phyloP scores from a whole-genome alignment of 2,329 filamentous ascomycete species.

The Magnaporthiopsis poae region DNA sequence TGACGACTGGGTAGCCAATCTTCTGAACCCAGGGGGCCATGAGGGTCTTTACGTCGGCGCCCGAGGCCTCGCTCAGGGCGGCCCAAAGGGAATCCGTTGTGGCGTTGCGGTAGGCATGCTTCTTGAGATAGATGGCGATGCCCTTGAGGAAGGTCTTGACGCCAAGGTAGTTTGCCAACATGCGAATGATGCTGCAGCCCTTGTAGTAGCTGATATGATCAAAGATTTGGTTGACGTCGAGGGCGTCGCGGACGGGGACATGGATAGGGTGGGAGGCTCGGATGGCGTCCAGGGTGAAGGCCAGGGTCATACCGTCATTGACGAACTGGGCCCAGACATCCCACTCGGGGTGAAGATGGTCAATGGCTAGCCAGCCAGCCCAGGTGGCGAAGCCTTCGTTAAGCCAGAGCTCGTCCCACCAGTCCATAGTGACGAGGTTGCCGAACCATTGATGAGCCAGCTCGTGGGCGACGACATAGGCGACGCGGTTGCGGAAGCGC shows the following conservation, averaged over 20 bases:
- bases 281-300: slow-evolving; percentile 80
- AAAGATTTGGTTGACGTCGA: slow-evolving; percentile 97
- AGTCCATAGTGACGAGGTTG: slow-evolving; percentile 95
- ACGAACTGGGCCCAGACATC: slow-evolving; percentile 97
- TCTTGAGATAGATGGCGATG: slow-evolving; percentile 79
- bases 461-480: slow-evolving; percentile 97
- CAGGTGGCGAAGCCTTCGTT: slow-evolving; percentile 98
- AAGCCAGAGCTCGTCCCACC: slow-evolving; percentile 95
- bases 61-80: slow-evolving; percentile 76
- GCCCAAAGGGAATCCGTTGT: slow-evolving; percentile 87
- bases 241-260: slow-evolving; percentile 82
- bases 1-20: slow-evolving; percentile 87
- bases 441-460: slow-evolving; percentile 98
- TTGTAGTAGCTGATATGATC: slow-evolving; percentile 95
- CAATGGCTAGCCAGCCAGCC: slow-evolving; percentile 90
- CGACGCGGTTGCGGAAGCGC: slow-evolving; percentile 83
- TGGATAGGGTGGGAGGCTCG: slow-evolving; percentile 92
- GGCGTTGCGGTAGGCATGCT: slow-evolving; percentile 80
- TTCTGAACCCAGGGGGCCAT: slow-evolving; percentile 95
- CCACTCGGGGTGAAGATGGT: slow-evolving; percentile 92
- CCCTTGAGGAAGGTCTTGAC: slow-evolving; percentile 82
- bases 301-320: slow-evolving; percentile 85
- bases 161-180: slow-evolving; percentile 85
- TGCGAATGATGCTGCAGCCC: slow-evolving; percentile 90
- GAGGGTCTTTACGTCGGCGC: slow-evolving; percentile 71